Evolutionary conservation across 2,329 filamentous ascomycete genomes (phyloP), one percentile per base, ranked within the genome.

Genomic region (Arthrobotrys musiformis): DNA sequence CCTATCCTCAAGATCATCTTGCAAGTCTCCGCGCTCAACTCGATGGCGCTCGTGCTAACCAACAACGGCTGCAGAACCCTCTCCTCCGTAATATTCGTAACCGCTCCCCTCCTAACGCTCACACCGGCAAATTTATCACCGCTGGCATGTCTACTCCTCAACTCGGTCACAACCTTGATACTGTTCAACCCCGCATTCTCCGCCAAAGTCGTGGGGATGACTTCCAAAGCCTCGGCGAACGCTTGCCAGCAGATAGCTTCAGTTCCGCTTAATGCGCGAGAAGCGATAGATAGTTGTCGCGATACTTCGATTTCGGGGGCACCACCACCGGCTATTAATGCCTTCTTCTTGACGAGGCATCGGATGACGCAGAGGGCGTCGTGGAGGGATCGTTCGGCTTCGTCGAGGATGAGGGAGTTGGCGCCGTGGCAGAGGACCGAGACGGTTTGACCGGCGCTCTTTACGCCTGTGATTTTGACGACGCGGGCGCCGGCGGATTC

Each of bases 161-260:
- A 86, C 82, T 98, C 95, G 26, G 95, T 99, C 54, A 99, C 95
- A 28, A 99, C 95, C 86, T 96, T 97, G 88, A 99, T 99, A 84
- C 92, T 94, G 88, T 99, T 99, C 79, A 99, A 87, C 60, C 95
- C 95, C 0, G 95, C 95, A 81, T 99, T 99, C 86, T 99, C 95
- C 0, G 95, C 96, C 80, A 99, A 87, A 0, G 95, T 99, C 35
- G 94, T 97, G 13, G 96, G 95, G 67, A 99, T 92, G 46, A 99
- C 93, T 85, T 99, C 95, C 86, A 99, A 91, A 6, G 95, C 95
- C 79, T 99, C 94, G 1, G 96, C 95, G 82, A 99, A 99, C 0
- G 94, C 94, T 86, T 97, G 98, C 93, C 93, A 99, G 89, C 95
- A 99, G 82, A 98, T 97, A 42, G 93, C 90, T 84, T 99, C 95